These are phyloP conservation scores for Friedmanniomyces endolithicus DNA, from an alignment of 495 filamentous ascomycete species.

Conservation along the genomic window DNA sequence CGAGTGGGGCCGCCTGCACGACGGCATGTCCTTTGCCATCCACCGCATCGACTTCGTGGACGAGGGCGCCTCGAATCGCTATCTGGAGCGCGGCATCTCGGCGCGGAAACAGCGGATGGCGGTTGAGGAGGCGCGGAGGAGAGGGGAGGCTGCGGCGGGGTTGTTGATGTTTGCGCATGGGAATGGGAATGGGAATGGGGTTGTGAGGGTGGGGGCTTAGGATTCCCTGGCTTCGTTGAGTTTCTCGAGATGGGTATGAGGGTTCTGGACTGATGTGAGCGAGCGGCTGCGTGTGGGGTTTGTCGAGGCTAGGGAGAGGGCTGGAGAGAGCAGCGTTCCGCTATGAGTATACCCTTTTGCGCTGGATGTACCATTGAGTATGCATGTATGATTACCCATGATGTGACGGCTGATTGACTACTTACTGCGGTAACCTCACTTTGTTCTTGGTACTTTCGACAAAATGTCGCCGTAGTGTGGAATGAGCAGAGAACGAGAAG, in stretches of 20 bases:
- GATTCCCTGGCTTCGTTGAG: too few species aligned
- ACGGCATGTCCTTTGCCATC: constrained; percentile 83
- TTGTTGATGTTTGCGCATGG: constrained; percentile 11
- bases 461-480: too few species aligned
- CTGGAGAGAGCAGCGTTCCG: not conserved
- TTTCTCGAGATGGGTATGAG: too few species aligned
- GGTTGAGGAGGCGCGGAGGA: constrained; percentile 11
- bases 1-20: constrained; percentile 54
- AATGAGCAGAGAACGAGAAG: too few species aligned
- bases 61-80: constrained; percentile 46
- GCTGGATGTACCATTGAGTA: not conserved
- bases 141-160: constrained; percentile 14
- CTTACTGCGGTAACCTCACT: too few species aligned
- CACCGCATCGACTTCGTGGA: constrained; percentile 69
- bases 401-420: not conserved
- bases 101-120: constrained; percentile 48
- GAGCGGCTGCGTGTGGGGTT: not conserved
- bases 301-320: too few species aligned
- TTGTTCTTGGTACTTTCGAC: too few species aligned
- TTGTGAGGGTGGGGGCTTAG: constrained; percentile 16
- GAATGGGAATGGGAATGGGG: not conserved
- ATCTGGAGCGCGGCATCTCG: constrained; percentile 51
- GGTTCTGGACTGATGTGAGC: too few species aligned
- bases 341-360: not conserved
- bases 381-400: not conserved